Evolutionary conservation across 1,284 basidiomycete species (phyloP), one percentile per base, ranked within the genome.

Genomic region (Pseudozyma hubeiensis): DNA sequence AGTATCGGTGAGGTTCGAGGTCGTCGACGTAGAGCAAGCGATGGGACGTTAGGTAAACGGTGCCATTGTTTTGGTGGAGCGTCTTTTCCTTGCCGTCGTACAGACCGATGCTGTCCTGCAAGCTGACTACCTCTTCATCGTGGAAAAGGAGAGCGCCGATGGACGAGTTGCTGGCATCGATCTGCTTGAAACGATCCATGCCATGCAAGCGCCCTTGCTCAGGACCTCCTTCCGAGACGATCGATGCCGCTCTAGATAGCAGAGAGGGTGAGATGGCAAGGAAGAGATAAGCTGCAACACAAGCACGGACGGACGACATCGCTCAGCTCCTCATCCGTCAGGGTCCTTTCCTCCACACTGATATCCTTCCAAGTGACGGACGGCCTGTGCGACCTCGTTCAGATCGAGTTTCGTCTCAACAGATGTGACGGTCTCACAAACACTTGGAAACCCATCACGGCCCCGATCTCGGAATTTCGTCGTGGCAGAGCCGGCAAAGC

Each of bases 21-120:
- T 90, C 1, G 79, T 93, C 90, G 72, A 93, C 87, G 86, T 92
- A 94, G 86, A 94, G 90, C 4, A 93, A 85, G 49, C 96, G 90
- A 83, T 97, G 93, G 0, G 90, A 92, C 0, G 95, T 93, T 29
- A 93, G 87, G 81, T 92, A 88, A 2, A 92, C 84, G 0, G 88
- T 89, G 33, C 93, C 93, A 53, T 88, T 85, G 85, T 91, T 90
- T 84, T 93, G 90, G 51, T 88, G 86, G 45, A 89, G 86, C 19
- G 91, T 87, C 86, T 97, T 97, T 86, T 92, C 90, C 72, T 89
- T 88, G 58, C 94, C 79, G 43, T 81, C 77, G 60, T 84, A 84
- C 16, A 84, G 64, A 19, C 82, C 82, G 46, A 84, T 78, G 52
- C 71, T 63, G 14, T 57, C 72, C 53, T 79, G 79, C 49, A 77